phyloP scores from a whole-genome alignment of 495 filamentous ascomycete species.

The Hypomontagnella monticulosa region DNA sequence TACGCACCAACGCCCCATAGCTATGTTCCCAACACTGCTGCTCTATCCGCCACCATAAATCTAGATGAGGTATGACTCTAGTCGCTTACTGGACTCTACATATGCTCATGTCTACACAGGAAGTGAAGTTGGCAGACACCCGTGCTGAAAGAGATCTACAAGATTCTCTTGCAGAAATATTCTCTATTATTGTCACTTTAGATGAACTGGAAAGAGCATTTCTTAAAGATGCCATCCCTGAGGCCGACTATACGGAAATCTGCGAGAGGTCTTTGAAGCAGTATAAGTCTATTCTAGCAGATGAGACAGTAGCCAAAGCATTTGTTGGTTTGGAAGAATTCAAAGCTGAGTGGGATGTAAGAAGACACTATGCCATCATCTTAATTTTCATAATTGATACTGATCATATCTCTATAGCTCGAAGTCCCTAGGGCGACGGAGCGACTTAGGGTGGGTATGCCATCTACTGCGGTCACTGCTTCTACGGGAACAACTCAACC shows the following conservation, averaged over 20 bases:
- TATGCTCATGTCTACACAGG: conserved; percentile 58
- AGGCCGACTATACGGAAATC: conserved; percentile 93
- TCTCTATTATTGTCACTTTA: conserved; percentile 94
- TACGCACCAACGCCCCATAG: conserved; percentile 94
- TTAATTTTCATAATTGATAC: neutral
- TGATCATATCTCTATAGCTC: conserved; percentile 64
- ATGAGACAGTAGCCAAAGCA: conserved; percentile 81
- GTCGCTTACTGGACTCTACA: neutral
- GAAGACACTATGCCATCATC: conserved; percentile 40
- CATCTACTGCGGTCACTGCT: conserved; percentile 67
- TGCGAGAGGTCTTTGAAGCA: conserved; percentile 93
- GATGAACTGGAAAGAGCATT: conserved; percentile 97
- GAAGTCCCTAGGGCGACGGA: conserved; percentile 95
- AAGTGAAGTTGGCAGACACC: conserved; percentile 89
- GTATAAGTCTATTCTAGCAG: conserved; percentile 91
- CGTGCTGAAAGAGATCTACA: conserved; percentile 90
- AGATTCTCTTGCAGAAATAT: conserved; percentile 95
- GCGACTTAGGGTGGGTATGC: conserved; percentile 87
- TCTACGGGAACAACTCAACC: conserved; percentile 56
- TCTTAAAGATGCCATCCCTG: conserved; percentile 92
- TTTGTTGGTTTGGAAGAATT: conserved; percentile 95
- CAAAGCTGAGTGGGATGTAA: conserved; percentile 89
- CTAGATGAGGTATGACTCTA: conserved; percentile 77
- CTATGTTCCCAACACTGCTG: conserved; percentile 80
- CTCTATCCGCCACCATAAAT: conserved; percentile 86